Conservation (phyloP, 108 stramenopile genomes). For the Nitzschia inconspicua region DNA sequence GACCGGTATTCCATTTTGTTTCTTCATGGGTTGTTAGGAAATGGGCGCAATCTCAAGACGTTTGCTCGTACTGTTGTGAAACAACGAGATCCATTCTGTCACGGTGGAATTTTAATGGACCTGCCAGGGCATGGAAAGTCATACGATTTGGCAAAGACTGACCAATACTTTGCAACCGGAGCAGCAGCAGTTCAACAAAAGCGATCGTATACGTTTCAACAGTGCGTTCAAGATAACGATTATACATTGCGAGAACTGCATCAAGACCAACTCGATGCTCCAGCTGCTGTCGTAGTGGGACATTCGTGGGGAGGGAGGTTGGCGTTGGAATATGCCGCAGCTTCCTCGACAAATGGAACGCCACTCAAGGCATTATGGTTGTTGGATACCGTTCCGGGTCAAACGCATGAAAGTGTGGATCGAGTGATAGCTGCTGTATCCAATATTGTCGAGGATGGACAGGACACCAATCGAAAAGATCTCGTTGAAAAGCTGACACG, state of each 20-base stretch:
- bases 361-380: conserved; percentile 55
- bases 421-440: conserved; percentile 50
- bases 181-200: not conserved
- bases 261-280: conserved; percentile 9
- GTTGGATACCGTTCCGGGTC: conserved; percentile 79
- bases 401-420: conserved; percentile 57
- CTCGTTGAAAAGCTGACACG: conserved; percentile 5
- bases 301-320: conserved; percentile 84
- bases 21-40: conserved; percentile 80
- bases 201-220: conserved; percentile 14
- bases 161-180: not conserved
- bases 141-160: not conserved
- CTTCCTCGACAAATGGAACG: not conserved
- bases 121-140: conserved; percentile 72
- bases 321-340: conserved; percentile 59
- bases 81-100: not conserved
- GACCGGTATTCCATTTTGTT: conserved; percentile 41
- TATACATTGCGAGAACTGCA: conserved; percentile 37
- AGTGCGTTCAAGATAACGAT: conserved; percentile 48
- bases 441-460: conserved; percentile 1
- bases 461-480: conserved; percentile 10
- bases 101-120: conserved; percentile 56
- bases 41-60: conserved; percentile 69
- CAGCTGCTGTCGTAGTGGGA: conserved; percentile 49
- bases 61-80: conserved; percentile 57